A percentile compares a stretch with the other conserved stretches of the same genome.
These are phyloP conservation scores for Kluyveromyces siamensis DNA, from an alignment of 805 yeast species.

Conservation along the genomic window DNA sequence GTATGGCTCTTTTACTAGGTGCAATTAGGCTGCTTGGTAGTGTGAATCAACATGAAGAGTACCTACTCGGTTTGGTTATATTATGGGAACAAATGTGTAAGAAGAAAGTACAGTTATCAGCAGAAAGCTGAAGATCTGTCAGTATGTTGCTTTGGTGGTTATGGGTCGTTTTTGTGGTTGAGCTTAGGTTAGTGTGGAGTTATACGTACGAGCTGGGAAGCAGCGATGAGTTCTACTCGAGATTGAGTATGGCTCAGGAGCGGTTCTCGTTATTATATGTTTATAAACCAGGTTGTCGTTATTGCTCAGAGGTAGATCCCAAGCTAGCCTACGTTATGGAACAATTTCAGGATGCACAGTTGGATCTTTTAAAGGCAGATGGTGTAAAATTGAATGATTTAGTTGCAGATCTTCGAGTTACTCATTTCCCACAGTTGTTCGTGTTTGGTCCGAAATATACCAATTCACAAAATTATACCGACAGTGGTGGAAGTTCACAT, in stretches of 20 bases:
- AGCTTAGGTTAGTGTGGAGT: not conserved
- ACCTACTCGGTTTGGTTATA: too few relatives aligned
- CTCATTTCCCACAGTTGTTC: conserved; percentile 41
- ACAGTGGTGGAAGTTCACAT: not conserved
- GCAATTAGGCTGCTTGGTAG: too few relatives aligned
- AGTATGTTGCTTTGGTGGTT: not conserved
- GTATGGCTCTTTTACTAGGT: too few relatives aligned
- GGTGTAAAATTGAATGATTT: conserved; percentile 29
- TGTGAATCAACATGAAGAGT: too few relatives aligned
- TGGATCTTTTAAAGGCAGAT: conserved; percentile 31
- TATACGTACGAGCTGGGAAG: not conserved
- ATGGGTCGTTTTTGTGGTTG: not conserved
- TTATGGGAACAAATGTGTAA: too few relatives aligned
- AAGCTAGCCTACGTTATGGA: conserved; percentile 35
- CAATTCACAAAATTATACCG: too few relatives aligned
- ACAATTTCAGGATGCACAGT: conserved; percentile 32
- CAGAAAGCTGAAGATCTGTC: not conserved
- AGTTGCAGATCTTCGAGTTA: conserved; percentile 32
- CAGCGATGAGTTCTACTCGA: not conserved
- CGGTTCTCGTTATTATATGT: conserved; percentile 15
- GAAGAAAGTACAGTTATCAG: too few relatives aligned
- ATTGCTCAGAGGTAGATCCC: conserved; percentile 40
- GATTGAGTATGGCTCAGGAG: not conserved
- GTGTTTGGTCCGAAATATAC: conserved; percentile 36
- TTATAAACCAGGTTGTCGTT: conserved; percentile 37